Conservation (phyloP, 768 basidiomycete genomes). For the Russula abietina region DNA sequence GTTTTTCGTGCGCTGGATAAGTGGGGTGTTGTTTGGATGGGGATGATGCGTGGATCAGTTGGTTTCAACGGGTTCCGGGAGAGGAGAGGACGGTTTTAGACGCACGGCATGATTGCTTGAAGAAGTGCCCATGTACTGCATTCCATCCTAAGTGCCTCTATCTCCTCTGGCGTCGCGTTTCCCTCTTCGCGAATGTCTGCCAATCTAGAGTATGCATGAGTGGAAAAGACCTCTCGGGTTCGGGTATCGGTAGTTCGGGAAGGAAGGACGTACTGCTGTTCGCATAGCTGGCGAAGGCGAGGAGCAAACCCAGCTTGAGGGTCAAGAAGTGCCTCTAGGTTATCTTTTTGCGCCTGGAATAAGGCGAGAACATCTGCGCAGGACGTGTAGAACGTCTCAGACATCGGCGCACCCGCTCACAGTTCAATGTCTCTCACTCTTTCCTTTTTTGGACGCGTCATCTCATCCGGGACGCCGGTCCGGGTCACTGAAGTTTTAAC, state of each 20-base stretch:
- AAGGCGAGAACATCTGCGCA: constrained; percentile 62
- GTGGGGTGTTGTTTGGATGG: too few species aligned
- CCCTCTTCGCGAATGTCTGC: constrained; percentile 46
- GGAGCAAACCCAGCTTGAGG: constrained; percentile 69
- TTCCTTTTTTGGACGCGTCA: background rate
- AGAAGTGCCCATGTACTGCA: constrained; percentile 77
- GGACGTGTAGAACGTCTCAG: constrained; percentile 51
- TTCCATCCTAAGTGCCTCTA: constrained; percentile 64
- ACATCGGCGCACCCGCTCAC: constrained; percentile 32
- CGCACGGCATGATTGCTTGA: constrained; percentile 72
- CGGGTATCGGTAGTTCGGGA: background rate
- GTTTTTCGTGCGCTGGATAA: constrained; percentile 59
- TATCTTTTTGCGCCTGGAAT: constrained; percentile 48
- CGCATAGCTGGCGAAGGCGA: constrained; percentile 45
- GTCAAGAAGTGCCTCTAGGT: constrained; percentile 56
- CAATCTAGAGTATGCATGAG: constrained; percentile 37
- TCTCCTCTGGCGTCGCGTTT: constrained; percentile 42
- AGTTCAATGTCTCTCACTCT: background rate
- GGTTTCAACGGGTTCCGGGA: too few species aligned
- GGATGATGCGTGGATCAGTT: background rate
- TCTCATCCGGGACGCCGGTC: background rate
- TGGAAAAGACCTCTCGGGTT: background rate
- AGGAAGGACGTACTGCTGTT: constrained; percentile 47
- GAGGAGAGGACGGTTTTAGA: constrained; percentile 23
- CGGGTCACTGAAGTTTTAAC: background rate